Evolutionary conservation across 495 filamentous ascomycete genomes (phyloP).

Genomic region (Daldinia concentrica): DNA sequence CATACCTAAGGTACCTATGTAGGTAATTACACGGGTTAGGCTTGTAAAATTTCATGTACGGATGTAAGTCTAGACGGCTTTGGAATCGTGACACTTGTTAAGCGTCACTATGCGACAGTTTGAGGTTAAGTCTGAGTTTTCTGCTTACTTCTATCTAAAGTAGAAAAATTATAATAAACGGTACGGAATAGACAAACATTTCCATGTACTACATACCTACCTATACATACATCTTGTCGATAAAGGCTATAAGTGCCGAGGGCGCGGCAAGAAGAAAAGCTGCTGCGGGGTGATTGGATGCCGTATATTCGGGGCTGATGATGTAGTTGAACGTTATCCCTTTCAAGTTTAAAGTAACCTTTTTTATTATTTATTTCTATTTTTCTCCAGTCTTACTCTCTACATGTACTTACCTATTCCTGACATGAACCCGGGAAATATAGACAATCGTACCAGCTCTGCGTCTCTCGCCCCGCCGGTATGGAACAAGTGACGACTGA

Average conservation of each 20-base stretch:
- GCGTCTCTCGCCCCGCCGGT: neutral
- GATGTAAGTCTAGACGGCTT: neutral
- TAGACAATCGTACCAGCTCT: neutral
- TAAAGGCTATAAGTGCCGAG: constrained; percentile 17
- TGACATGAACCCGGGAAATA: neutral
- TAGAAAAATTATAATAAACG: neutral
- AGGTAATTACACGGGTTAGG: neutral
- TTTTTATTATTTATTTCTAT: neutral
- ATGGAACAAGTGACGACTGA: neutral
- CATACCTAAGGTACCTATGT: neutral
- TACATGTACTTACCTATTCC: neutral
- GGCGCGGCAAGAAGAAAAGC: constrained; percentile 20
- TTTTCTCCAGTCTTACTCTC: neutral
- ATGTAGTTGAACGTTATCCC: constrained; percentile 3
- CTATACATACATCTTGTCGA: neutral
- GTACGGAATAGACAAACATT: constrained; percentile 11
- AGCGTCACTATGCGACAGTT: constrained; percentile 14
- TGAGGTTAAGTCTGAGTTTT: neutral
- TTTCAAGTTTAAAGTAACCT: neutral
- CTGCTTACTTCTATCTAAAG: no score
- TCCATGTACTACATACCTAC: neutral
- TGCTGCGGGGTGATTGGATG: constrained; percentile 36
- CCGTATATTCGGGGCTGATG: constrained; percentile 40
- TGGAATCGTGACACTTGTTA: constrained; percentile 18
- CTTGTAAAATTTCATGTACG: neutral